Conservation (phyloP, 2,329 filamentous ascomycete genomes). For the Dactylellina cionopaga region DNA sequence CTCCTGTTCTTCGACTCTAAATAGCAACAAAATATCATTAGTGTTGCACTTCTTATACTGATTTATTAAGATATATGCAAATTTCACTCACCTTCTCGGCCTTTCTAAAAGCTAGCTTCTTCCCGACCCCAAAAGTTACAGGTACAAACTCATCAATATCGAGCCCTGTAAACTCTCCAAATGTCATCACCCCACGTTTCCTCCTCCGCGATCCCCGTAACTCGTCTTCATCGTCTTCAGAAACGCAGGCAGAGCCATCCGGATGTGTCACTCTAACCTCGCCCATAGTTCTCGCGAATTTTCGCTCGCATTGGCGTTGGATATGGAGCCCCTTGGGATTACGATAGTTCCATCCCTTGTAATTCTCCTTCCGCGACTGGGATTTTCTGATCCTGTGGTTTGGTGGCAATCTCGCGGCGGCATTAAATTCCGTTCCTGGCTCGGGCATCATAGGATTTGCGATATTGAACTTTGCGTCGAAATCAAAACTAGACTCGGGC, state of each 20-base stretch:
- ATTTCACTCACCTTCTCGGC: conserved; percentile 15
- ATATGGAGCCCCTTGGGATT: neutral
- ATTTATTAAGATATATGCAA: neutral
- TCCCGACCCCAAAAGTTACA: neutral
- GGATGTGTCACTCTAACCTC: conserved; percentile 1
- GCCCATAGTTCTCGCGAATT: neutral
- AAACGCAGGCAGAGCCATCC: neutral
- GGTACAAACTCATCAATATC: conserved; percentile 21
- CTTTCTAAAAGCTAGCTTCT: conserved; percentile 30
- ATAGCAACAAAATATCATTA: conserved; percentile 9
- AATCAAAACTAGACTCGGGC: neutral
- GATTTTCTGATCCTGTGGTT: neutral
- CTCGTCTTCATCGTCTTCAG: conserved; percentile 16
- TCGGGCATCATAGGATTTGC: neutral
- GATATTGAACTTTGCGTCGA: neutral
- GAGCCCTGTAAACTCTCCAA: conserved; percentile 29
- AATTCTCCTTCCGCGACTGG: conserved; percentile 16
- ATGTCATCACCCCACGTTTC: conserved; percentile 26
- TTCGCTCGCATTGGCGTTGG: neutral
- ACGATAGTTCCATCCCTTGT: conserved; percentile 7
- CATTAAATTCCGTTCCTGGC: neutral
- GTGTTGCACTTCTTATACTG: neutral
- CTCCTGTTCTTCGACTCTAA: conserved; percentile 29
- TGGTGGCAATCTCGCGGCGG: conserved; percentile 2
- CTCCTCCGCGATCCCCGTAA: neutral